Evolutionary conservation across 768 basidiomycete species (phyloP).

Genomic region (Butyriboletus loyo): DNA sequence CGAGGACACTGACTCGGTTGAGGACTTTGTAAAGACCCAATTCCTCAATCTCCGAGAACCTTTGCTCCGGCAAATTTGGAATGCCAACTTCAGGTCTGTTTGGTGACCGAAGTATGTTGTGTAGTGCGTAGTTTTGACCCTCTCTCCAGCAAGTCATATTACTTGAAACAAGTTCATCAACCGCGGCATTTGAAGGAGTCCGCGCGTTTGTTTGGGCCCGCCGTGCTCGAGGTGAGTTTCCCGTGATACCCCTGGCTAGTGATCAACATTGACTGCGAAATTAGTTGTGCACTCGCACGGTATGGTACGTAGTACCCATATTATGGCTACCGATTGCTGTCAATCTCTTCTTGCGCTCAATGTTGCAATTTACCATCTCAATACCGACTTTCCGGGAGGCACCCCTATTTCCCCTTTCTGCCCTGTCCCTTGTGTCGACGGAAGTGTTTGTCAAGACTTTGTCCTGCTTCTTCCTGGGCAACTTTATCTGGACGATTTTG

Average conservation of each 20-base stretch:
- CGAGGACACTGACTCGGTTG: conserved; percentile 76
- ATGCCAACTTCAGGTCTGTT: conserved; percentile 73
- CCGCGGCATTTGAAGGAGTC: conserved; percentile 83
- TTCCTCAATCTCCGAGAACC: conserved; percentile 91
- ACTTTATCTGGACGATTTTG: conserved; percentile 89
- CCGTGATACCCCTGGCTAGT: neutral
- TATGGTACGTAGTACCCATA: conserved; percentile 91
- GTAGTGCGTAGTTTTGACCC: neutral
- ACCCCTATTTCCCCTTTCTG: conserved; percentile 52
- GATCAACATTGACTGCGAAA: neutral
- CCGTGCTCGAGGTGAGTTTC: conserved; percentile 67
- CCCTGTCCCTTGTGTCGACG: conserved; percentile 46
- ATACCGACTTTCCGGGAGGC: conserved; percentile 60
- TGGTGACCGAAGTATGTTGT: neutral
- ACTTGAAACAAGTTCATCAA: conserved; percentile 95
- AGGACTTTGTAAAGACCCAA: conserved; percentile 84
- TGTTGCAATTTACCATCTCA: conserved; percentile 73
- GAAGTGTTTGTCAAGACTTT: conserved; percentile 52
- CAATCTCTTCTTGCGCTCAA: conserved; percentile 80
- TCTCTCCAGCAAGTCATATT: conserved; percentile 78
- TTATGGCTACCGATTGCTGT: conserved; percentile 87
- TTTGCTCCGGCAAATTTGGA: conserved; percentile 82
- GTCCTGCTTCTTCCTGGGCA: conserved; percentile 78
- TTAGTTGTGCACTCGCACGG: conserved; percentile 77
- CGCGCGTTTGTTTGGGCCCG: conserved; percentile 83